Base-by-base conservation (phyloP, 805 yeast genomes). In the Wickerhamiella cacticola region DNA sequence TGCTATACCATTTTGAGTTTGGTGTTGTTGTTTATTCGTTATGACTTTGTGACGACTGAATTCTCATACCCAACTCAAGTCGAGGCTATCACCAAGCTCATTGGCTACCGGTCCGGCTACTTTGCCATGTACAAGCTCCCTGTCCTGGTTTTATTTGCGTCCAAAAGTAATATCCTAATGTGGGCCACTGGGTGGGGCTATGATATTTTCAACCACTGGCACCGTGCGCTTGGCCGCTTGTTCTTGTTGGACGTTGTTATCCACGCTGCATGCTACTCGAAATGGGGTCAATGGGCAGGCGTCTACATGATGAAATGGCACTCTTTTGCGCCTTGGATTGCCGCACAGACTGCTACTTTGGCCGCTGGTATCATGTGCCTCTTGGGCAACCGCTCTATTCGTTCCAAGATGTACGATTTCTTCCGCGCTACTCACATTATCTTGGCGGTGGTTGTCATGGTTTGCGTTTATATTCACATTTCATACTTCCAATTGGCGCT, bases 101-200 rank as follows among this genome's bases (percentile, higher is more conserved):
- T 60, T 48, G 71, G 69, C 5, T 70, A 62, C 21, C 57, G 73
- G 45, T 48, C 68, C 2, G 68, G 62, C 5, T 46, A 52, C 33
- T 25, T 60, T 28, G 53, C 59, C 6, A 47, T 53, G 24, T 38
- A 46, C 21, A 51, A 52, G 48, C 54, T 74, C 42, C 56, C 68
- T 2, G 64, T 68, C 16, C 60, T 70, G 63, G 65, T 76, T 23
- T 60, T 77, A 46, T 76, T 78, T 57, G 77, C 80, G 10, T 80
- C 81, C 23, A 68, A 88, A 59, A 82, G 82, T 60, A 82, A 80
- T 57, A 72, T 82, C 23, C 66, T 82, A 57, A 71, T 73, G 53
- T 68, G 68, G 60, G 49, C 79, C 6, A 72, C 85, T 2, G 84
- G 86, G 3, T 69, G 80, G 66, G 60, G 75, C 0, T 76, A 72